Conservation (phyloP, 208 protist species). For the Trypanosoma theileri region DNA sequence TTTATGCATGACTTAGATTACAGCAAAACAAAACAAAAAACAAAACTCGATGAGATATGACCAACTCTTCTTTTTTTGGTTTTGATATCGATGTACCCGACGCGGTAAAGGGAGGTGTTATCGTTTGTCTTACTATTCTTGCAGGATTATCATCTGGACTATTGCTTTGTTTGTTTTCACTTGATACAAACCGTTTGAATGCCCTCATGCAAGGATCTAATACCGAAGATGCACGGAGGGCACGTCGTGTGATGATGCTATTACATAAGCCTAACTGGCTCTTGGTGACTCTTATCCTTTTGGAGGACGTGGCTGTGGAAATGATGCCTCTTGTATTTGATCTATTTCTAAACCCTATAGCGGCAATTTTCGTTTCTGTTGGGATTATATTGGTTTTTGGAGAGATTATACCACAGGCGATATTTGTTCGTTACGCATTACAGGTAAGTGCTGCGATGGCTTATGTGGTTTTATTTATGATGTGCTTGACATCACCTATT, state of each 20-base stretch:
- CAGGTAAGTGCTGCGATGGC: slow-evolving; percentile 48
- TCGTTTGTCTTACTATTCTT: slow-evolving; percentile 49
- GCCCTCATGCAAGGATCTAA: slow-evolving; percentile 31
- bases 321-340: slow-evolving; percentile 73
- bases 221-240: slow-evolving; percentile 34
- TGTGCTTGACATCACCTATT: slow-evolving; percentile 59
- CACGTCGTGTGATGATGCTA: slow-evolving; percentile 51
- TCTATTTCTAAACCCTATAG: slow-evolving; percentile 49
- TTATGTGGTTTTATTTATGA: slow-evolving; percentile 47
- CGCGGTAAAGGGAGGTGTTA: slow-evolving; percentile 35
- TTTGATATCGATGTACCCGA: slow-evolving; percentile 37
- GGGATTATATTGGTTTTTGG: slow-evolving; percentile 64
- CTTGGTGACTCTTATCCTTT: slow-evolving; percentile 60
- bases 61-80: slow-evolving; percentile 43
- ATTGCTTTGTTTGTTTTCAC: slow-evolving; percentile 64
- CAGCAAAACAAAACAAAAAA: not conserved
- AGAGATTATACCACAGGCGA: slow-evolving; percentile 74
- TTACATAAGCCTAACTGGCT: slow-evolving; percentile 66
- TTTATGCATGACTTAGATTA: not conserved
- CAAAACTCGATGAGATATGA: not conserved
- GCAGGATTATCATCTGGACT: slow-evolving; percentile 53
- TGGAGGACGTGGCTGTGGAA: slow-evolving; percentile 63
- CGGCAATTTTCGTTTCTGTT: slow-evolving; percentile 52
- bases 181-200: slow-evolving; percentile 48
- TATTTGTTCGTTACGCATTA: slow-evolving; percentile 65